These are phyloP conservation scores for Vaccinium vitisidaea DNA, from an alignment of 148 eudicot genomes.

Conservation along the genomic window DNA sequence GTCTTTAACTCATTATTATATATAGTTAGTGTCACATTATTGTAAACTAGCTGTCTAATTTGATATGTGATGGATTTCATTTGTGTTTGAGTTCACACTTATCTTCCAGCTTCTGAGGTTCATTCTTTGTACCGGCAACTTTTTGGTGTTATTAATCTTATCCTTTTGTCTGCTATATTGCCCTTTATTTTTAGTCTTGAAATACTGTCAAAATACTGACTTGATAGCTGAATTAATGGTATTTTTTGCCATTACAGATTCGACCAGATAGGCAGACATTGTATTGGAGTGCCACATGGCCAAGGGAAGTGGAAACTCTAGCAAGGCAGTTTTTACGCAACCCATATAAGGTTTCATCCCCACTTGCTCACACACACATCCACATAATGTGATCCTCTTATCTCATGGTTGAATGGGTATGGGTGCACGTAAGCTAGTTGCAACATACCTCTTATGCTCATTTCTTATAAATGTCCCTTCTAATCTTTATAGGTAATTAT, in stretches of 20 bases:
- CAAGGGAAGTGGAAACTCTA: slow-evolving; percentile 85
- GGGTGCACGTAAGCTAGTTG: background rate
- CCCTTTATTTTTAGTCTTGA: background rate
- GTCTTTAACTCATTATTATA: background rate
- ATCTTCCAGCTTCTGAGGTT: slow-evolving; percentile 2
- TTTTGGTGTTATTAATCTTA: background rate
- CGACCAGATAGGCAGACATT: slow-evolving; percentile 98
- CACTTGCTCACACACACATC: background rate
- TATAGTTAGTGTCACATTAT: background rate
- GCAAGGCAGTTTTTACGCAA: slow-evolving; percentile 91
- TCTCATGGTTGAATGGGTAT: background rate
- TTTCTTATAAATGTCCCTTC: background rate
- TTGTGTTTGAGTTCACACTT: background rate
- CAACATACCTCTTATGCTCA: background rate
- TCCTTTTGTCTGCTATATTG: background rate
- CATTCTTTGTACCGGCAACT: background rate
- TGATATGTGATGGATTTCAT: background rate
- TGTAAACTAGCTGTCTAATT: background rate
- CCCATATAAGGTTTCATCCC: slow-evolving; percentile 76
- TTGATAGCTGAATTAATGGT: background rate
- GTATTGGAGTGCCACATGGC: slow-evolving; percentile 99
- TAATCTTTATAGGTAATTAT: slow-evolving; percentile 63
- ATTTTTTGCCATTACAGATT: slow-evolving; percentile 40
- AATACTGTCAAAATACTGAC: background rate
- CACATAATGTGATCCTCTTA: background rate